phyloP scores from a whole-genome alignment of 2,329 filamentous ascomycete genomes.

The Dothistroma septosporum region DNA sequence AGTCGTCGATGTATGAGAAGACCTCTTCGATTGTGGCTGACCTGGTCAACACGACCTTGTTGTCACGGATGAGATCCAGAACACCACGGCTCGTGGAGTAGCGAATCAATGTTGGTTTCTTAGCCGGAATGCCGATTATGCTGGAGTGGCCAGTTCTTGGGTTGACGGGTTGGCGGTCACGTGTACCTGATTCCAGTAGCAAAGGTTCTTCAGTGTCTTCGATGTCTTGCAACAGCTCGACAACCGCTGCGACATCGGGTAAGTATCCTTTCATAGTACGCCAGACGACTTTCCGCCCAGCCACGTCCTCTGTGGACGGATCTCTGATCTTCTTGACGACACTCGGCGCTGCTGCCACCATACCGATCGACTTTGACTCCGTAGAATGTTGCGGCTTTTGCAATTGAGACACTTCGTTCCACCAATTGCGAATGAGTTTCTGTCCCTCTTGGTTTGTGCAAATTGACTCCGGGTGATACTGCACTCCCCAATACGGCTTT shows the following conservation, averaged over 20 bases:
- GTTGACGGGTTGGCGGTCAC: constrained; percentile 39
- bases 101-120: constrained; percentile 19
- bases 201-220: constrained; percentile 37
- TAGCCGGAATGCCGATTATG: constrained; percentile 65
- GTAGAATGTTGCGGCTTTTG: constrained; percentile 4
- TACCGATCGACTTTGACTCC: neutral
- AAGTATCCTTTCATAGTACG: neutral
- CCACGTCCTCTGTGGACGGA: neutral
- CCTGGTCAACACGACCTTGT: constrained; percentile 1
- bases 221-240: constrained; percentile 33
- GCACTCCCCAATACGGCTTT: constrained; percentile 79
- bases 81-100: constrained; percentile 21
- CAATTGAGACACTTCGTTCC: constrained; percentile 51
- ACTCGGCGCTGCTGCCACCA: neutral
- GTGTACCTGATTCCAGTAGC: constrained; percentile 48
- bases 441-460: constrained; percentile 69
- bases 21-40: constrained; percentile 30
- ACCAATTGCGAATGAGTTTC: constrained; percentile 70
- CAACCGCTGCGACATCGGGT: constrained; percentile 35
- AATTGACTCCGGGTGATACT: constrained; percentile 86
- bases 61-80: constrained; percentile 16
- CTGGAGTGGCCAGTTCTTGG: constrained; percentile 61
- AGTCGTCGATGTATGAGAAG: constrained; percentile 40
- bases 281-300: constrained; percentile 1
- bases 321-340: neutral